Evolutionary conservation across 495 filamentous ascomycete genomes (phyloP).

Genomic region (Trichoderma gamsii): DNA sequence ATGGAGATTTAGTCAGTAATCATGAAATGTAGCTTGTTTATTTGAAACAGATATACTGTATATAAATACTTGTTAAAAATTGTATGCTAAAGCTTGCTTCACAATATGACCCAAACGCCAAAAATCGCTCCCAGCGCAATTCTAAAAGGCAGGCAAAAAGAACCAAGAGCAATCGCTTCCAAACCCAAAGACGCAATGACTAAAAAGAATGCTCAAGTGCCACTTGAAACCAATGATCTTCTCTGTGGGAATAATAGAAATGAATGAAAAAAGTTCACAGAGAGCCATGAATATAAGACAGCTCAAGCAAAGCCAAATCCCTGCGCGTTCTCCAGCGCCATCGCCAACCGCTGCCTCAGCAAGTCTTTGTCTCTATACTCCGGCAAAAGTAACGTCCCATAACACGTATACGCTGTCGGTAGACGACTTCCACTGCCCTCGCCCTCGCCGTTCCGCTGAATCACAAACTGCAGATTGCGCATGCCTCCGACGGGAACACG

Average conservation of each 20-base stretch:
- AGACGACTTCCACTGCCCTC: slow-evolving; percentile 52
- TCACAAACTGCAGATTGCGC: slow-evolving; percentile 68
- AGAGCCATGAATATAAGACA: background rate
- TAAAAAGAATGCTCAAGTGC: background rate
- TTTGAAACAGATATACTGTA: background rate
- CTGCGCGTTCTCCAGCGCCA: slow-evolving; percentile 82
- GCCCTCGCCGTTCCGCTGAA: slow-evolving; percentile 67
- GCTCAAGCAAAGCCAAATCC: slow-evolving; percentile 72
- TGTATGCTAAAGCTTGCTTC: background rate
- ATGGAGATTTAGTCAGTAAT: background rate
- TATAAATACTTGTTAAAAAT: background rate
- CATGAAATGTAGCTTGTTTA: no score
- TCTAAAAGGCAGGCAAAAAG: background rate
- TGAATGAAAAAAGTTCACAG: background rate
- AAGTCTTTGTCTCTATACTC: slow-evolving; percentile 67
- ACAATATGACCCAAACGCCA: no score
- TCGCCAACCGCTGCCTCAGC: slow-evolving; percentile 63
- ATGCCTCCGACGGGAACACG: slow-evolving; percentile 81
- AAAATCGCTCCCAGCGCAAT: background rate
- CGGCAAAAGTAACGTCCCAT: slow-evolving; percentile 76
- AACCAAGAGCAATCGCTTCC: background rate
- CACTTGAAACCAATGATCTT: background rate
- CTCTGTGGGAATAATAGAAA: background rate
- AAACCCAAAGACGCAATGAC: background rate
- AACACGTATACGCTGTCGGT: slow-evolving; percentile 84